Base-by-base conservation (phyloP, 768 basidiomycete genomes). In the Sutorius australiensis region DNA sequence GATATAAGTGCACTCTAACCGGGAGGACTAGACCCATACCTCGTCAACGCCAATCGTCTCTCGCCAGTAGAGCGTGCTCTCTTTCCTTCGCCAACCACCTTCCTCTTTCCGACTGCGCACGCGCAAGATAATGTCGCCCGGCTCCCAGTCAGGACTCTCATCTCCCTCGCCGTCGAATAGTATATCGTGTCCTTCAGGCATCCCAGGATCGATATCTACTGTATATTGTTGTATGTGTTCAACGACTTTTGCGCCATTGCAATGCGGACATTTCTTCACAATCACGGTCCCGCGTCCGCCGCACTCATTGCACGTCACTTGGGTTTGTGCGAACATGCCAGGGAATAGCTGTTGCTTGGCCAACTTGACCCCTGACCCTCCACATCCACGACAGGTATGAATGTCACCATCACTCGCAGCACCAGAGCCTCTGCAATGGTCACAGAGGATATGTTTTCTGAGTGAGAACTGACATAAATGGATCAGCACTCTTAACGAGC, bases 81-180 rank as follows among this genome's bases (percentile, higher is more conserved):
- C 95, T 67, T 98, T 97, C 64, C 97, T 78, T 57, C 84, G 77
- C 83, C 88, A 98, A 3, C 86, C 83, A 44, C 92, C 93, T 58
- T 80, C 81, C 54, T 84, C 80, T 60, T 84, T 84, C 70, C 80
- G 80, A 63, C 87, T 94, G 59, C 87, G 76, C 14, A 98, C 85
- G 46, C 93, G 77, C 43, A 98, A 76, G 34, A 98, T 77, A 45
- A 99, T 82, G 71, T 99, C 95, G 8, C 97, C 97, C 6, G 97
- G 76, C 63, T 95, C 94, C 89, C 89, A 97, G 60, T 98, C 97
- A 3, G 92, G 92, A 51, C 78, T 89, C 73, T 99, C 95, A 67
- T 98, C 97, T 41, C 90, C 89, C 67, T 98, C 95, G n/a, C 92
- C 93, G 61, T 97, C 92, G 54, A 94, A 98, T 1, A 95, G 79